Evolutionary conservation across 257 asterid species (phyloP).

Genomic region (Ballota nigra): DNA sequence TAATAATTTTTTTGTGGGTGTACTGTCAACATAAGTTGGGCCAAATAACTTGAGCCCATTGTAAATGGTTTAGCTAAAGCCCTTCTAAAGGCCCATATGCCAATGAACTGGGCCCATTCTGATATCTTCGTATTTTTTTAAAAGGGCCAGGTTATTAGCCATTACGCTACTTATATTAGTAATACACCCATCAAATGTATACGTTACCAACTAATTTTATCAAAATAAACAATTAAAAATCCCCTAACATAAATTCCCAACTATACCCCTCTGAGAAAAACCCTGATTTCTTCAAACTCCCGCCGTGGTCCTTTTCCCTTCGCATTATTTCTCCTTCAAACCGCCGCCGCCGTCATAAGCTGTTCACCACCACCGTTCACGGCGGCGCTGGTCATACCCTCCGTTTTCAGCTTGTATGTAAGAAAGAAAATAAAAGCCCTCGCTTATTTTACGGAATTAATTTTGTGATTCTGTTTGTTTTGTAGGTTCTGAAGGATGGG

Average conservation of each 20-base stretch:
- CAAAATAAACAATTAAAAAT: no score
- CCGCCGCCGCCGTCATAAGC: neutral
- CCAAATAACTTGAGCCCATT: no score
- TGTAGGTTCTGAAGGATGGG: slow-evolving; percentile 38
- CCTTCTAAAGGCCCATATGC: no score
- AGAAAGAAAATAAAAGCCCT: neutral
- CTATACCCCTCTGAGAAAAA: neutral
- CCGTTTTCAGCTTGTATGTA: neutral
- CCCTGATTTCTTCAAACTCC: neutral
- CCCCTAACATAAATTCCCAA: no score
- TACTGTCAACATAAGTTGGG: no score
- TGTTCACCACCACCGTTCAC: slow-evolving; percentile 18
- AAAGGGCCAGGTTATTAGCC: neutral
- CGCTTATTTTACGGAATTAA: neutral
- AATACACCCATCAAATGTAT: neutral
- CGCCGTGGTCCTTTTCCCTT: neutral
- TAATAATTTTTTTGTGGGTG: no score
- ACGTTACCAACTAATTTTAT: no score
- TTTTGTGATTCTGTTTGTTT: neutral
- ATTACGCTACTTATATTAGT: no score
- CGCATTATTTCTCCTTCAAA: no score
- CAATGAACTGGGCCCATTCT: no score
- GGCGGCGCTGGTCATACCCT: slow-evolving; percentile 26
- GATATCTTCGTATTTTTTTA: no score
- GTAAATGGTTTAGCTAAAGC: no score